phyloP scores from a whole-genome alignment of 169 alveolate species.

The Eimeria sp. region DNA sequence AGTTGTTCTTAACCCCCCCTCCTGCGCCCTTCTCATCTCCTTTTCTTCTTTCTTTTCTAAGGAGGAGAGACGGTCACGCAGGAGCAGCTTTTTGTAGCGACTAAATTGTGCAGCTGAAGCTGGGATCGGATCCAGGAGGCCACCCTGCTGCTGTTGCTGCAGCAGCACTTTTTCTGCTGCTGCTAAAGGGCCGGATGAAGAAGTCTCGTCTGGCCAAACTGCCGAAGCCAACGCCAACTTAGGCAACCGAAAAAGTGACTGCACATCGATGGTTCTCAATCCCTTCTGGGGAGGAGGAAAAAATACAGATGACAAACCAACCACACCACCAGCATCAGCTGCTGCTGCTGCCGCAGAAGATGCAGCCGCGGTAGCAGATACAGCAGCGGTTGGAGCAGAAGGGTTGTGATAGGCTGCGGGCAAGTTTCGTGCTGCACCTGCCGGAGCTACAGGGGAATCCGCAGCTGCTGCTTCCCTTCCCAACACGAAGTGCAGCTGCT shows the following conservation, averaged over 20 bases:
- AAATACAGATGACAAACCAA: background rate
- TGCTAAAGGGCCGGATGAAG: background rate
- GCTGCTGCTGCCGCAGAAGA: background rate
- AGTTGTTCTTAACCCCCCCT: background rate
- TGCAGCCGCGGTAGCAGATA: background rate
- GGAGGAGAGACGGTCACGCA: background rate
- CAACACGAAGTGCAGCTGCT: background rate
- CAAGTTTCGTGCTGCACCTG: background rate
- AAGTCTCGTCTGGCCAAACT: background rate
- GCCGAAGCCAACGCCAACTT: background rate
- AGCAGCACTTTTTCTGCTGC: constrained; percentile 22
- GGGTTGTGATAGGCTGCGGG: background rate
- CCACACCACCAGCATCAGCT: background rate
- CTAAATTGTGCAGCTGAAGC: background rate
- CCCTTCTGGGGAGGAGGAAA: background rate
- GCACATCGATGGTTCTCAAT: background rate
- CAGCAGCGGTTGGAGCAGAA: constrained; percentile 1
- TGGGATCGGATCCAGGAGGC: background rate
- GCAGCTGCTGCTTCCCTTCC: background rate
- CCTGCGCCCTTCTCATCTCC: background rate
- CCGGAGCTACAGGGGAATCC: background rate
- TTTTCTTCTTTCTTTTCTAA: background rate
- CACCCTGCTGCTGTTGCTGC: background rate
- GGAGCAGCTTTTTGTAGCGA: background rate
- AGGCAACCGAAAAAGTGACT: background rate